These are phyloP conservation scores for Leccinellum rugosiceps DNA, from an alignment of 768 basidiomycete species.

Conservation along the genomic window DNA sequence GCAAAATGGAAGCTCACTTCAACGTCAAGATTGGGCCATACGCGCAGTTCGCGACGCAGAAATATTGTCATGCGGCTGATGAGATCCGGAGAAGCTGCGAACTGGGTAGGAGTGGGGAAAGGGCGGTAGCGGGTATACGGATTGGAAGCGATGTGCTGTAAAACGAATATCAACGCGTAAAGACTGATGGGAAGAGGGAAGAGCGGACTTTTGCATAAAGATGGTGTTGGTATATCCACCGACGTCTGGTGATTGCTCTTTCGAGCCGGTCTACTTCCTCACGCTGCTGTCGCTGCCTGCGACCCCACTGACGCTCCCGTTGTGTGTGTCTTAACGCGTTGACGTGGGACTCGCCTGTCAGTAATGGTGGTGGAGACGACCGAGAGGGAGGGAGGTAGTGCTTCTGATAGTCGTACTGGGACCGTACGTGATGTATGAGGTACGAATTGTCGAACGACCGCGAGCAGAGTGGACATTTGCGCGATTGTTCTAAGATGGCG, in stretches of 20 bases:
- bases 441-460: constrained; percentile 61
- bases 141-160: constrained; percentile 89
- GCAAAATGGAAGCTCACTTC: constrained; percentile 51
- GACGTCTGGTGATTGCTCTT: constrained; percentile 64
- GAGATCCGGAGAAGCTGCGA: constrained; percentile 70
- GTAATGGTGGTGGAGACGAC: constrained; percentile 43
- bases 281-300: constrained; percentile 45
- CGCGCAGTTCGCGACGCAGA: constrained; percentile 77
- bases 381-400: constrained; percentile 69
- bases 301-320: constrained; percentile 54
- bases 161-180: constrained; percentile 1
- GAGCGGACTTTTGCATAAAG: constrained; percentile 76
- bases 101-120: constrained; percentile 82
- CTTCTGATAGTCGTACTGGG: constrained; percentile 78
- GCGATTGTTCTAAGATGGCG: constrained; percentile 57
- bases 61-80: constrained; percentile 77
- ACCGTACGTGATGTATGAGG: constrained; percentile 76
- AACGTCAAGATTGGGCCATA: constrained; percentile 88
- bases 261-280: constrained; percentile 72
- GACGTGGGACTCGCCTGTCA: constrained; percentile 27
- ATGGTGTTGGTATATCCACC: constrained; percentile 77
- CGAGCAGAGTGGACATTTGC: constrained; percentile 74
- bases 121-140: constrained; percentile 83
- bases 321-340: constrained; percentile 31
- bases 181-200: constrained; percentile 16